A percentile compares a stretch with the other conserved stretches of the same genome.
Evolutionary conservation across 1,284 basidiomycete species (phyloP).

Genomic region (Leccinum fallax): DNA sequence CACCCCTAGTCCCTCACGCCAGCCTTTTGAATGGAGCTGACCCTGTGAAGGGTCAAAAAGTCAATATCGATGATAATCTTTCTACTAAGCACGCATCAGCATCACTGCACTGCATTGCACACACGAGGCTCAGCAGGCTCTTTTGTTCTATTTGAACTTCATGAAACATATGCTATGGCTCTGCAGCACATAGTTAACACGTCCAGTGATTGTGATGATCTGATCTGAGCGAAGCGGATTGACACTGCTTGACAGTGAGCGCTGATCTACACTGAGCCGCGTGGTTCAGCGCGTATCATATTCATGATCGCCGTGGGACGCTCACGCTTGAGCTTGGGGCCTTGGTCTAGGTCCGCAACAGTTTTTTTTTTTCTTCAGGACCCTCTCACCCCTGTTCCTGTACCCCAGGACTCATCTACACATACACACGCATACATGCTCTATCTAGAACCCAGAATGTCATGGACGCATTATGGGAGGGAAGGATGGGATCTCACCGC

Average conservation of each 20-base stretch:
- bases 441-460: background rate
- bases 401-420: background rate
- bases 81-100: background rate
- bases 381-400: background rate
- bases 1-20: background rate
- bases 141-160: background rate
- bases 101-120: background rate
- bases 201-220: slow-evolving; percentile 2
- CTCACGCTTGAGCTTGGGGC: background rate
- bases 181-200: background rate
- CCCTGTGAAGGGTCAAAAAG: background rate
- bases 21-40: background rate
- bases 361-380: background rate
- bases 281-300: background rate
- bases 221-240: slow-evolving; percentile 8
- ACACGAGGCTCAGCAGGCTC: background rate
- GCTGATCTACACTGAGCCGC: slow-evolving; percentile 14
- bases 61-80: background rate
- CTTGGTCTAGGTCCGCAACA: background rate
- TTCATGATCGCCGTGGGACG: background rate
- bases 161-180: background rate
- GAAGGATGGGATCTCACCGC: background rate
- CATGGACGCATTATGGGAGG: background rate
- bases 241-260: slow-evolving; percentile 4
- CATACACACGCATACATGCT: background rate